Conservation (phyloP, 768 basidiomycete genomes). For the Filobasidium wieringae region DNA sequence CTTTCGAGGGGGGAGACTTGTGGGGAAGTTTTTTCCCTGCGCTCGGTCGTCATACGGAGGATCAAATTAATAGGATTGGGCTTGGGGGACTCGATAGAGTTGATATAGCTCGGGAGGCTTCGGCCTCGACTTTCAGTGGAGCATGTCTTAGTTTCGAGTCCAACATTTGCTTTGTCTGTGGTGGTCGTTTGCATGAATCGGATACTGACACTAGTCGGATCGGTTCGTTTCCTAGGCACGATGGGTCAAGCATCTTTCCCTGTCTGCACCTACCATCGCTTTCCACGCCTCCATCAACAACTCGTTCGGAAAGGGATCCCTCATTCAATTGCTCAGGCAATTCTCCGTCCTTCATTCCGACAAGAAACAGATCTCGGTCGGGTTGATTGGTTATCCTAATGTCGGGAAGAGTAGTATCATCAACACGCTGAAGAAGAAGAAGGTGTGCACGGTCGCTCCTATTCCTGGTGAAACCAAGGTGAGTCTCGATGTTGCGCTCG, state of each 20-base stretch:
- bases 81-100: constrained; percentile 39
- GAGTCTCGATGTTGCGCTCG: no score
- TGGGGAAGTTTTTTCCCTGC: background rate
- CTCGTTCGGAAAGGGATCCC: constrained; percentile 95
- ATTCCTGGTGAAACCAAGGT: constrained; percentile 94
- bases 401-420: constrained; percentile 96
- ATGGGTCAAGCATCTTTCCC: constrained; percentile 88
- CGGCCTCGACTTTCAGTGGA: constrained; percentile 13
- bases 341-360: constrained; percentile 95
- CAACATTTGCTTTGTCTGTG: constrained; percentile 34
- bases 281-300: constrained; percentile 99
- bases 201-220: background rate
- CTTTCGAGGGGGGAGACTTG: background rate
- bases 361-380: constrained; percentile 98
- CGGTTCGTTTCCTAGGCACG: constrained; percentile 53
- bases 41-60: background rate
- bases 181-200: background rate
- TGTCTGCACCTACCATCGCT: constrained; percentile 88
- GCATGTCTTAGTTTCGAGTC: constrained; percentile 44
- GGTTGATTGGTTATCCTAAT: constrained; percentile 96
- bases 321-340: constrained; percentile 91
- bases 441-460: constrained; percentile 92
- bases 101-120: constrained; percentile 26
- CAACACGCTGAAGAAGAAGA: constrained; percentile 95
- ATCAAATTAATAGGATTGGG: background rate